These are phyloP conservation scores for Colletotrichum graminicola DNA, from an alignment of 2,329 filamentous ascomycete genomes.

Conservation along the genomic window DNA sequence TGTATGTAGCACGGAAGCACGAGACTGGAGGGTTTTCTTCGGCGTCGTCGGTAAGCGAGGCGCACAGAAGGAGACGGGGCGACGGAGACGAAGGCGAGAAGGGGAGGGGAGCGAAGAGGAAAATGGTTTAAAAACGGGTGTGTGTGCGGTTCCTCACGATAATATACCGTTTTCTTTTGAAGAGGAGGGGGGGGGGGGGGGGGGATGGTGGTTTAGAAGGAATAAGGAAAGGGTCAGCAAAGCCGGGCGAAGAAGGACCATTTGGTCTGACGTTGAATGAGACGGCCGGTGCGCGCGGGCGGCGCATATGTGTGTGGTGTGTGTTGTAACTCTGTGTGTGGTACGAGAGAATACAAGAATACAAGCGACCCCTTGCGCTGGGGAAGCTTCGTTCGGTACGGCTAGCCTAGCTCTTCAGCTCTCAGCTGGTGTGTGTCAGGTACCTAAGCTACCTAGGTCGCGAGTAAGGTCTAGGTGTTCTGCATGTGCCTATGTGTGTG, in stretches of 20 bases:
- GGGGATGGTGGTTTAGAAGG: background rate
- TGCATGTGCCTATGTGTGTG: too few species aligned
- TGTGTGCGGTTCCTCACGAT: conserved; percentile 18
- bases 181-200: too few species aligned
- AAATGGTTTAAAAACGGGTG: background rate
- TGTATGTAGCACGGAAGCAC: background rate
- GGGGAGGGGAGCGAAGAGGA: background rate
- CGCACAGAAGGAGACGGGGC: too few species aligned
- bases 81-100: background rate
- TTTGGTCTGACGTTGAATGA: background rate
- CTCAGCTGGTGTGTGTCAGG: background rate
- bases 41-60: background rate
- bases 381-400: too few species aligned
- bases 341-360: too few species aligned
- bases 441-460: too few species aligned
- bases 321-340: background rate
- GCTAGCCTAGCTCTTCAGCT: background rate
- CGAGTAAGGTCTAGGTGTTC: background rate
- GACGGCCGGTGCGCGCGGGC: background rate
- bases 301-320: background rate
- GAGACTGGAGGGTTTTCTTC: background rate
- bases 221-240: background rate
- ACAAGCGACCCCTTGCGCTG: background rate
- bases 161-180: background rate
- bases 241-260: background rate